These are phyloP conservation scores for Moricandia moricandioides DNA, from an alignment of 345 rosid genomes.

Conservation along the genomic window DNA sequence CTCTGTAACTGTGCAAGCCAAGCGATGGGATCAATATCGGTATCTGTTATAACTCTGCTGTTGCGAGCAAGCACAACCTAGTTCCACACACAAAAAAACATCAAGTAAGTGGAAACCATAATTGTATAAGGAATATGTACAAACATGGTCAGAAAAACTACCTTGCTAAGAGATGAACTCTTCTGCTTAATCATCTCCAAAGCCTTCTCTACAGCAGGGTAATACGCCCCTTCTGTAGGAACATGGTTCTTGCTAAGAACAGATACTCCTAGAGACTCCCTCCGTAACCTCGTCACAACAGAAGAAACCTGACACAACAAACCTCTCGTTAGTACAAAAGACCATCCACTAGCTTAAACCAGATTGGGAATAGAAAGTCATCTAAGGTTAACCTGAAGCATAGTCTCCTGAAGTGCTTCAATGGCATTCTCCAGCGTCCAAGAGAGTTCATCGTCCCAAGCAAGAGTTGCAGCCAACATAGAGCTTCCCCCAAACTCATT, in stretches of 20 bases:
- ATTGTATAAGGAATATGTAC: neutral
- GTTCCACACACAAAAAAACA: constrained; percentile 1
- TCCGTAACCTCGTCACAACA: constrained; percentile 38
- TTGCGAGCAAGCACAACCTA: constrained; percentile 93
- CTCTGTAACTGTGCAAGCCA: constrained; percentile 82
- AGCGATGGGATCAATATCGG: constrained; percentile 67
- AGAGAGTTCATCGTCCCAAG: constrained; percentile 70
- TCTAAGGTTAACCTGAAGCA: constrained; percentile 48
- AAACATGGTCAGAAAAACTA: constrained; percentile 6
- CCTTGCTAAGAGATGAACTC: constrained; percentile 69
- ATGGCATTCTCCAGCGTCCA: constrained; percentile 70
- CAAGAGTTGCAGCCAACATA: constrained; percentile 80
- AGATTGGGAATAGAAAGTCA: neutral
- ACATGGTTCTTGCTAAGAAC: constrained; percentile 60
- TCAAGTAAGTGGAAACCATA: neutral
- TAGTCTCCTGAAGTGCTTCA: constrained; percentile 48
- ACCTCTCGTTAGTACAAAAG: neutral
- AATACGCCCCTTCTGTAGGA: constrained; percentile 63
- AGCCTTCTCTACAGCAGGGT: constrained; percentile 67
- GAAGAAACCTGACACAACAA: constrained; percentile 55
- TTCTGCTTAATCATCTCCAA: constrained; percentile 56
- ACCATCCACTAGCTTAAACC: neutral
- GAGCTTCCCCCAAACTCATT: constrained; percentile 79
- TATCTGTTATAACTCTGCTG: constrained; percentile 64
- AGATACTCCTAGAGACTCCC: constrained; percentile 49